Base-by-base conservation (phyloP, 345 rosid species). In the Adansonia digitata region DNA sequence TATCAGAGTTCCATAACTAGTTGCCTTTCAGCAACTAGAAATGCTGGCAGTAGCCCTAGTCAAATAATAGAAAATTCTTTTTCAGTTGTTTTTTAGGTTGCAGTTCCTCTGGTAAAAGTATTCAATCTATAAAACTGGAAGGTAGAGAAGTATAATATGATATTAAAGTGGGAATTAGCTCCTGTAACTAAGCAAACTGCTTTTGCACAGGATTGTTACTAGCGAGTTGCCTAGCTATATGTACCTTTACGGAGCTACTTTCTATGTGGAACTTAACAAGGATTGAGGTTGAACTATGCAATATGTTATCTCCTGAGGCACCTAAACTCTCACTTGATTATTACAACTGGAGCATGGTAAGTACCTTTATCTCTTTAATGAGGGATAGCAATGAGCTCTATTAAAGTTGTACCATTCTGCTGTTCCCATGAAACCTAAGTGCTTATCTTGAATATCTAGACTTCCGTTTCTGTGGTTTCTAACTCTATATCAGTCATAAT, bases 261-360 rank as follows among this genome's bases (percentile, higher is more conserved):
- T 89, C 99, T 37, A 91, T 95, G 98, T 95, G 99, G 99, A 95
- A 93, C 84, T 87, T 95, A 87, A 93, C 99, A 8, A 95, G 96
- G 83, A 81, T 91, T 77, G 99, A 93, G 85, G 98, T 95, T 81
- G 83, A 87, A 31, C 86, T 95, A 14, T 95, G 99, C 97, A 93
- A 95, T 84, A 63, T 90, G 79, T 85, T 95, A 65, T 95, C 99
- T 39, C 99, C 99, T 0, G 98, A 93, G 86, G 93, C 94, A 68
- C 91, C 98, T 0, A 86, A 77, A 69, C 93, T 95, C 64, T 88
- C 98, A 65, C 98, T 95, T 81, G 92, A 93, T 80, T 79, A 93
- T 52, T 93, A 91, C 81, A 87, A 93, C 79, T 93, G 99, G 99
- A 90, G 85, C 83, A 97, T 95, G 76, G 99, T 94, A 82, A 79